A percentile compares a stretch with the other conserved stretches of the same genome.
Conservation (phyloP, 2,329 filamentous ascomycete genomes). For the Pseudogymnoascus sp. region DNA sequence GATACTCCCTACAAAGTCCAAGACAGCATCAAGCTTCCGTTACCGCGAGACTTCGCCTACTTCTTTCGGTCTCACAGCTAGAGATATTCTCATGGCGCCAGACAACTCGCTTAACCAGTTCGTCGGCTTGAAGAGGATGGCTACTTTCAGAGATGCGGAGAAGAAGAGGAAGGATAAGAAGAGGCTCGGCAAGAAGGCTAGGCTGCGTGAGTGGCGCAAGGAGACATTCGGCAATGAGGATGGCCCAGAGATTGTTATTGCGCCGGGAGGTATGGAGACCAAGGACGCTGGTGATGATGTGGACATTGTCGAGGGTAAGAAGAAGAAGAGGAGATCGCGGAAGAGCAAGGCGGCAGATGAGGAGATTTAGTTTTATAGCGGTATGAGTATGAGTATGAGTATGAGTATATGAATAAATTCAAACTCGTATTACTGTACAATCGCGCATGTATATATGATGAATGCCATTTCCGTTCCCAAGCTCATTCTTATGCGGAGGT, state of each 20-base stretch:
- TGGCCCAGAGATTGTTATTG: conserved; percentile 29
- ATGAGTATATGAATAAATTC: conserved; percentile 7
- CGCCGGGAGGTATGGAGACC: conserved; percentile 18
- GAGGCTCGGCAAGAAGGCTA: conserved; percentile 83
- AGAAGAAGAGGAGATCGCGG: conserved; percentile 47
- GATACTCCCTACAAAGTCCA: conserved; percentile 47
- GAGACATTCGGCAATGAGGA: conserved; percentile 52
- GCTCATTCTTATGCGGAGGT: conserved; percentile 1
- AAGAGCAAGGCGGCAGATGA: conserved; percentile 24
- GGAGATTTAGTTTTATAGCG: conserved; percentile 8
- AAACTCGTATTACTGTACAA: conserved; percentile 2
- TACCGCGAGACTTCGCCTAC: conserved; percentile 92
- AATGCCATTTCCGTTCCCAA: background rate
- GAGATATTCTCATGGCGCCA: conserved; percentile 83
- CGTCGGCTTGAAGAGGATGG: conserved; percentile 89
- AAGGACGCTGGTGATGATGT: conserved; percentile 20
- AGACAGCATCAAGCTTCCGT: conserved; percentile 57
- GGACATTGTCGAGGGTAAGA: conserved; percentile 34
- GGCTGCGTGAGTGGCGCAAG: conserved; percentile 75
- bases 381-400: background rate
- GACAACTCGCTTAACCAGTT: conserved; percentile 84
- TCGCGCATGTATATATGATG: background rate
- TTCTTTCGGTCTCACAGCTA: conserved; percentile 78
- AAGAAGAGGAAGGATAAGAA: conserved; percentile 89
- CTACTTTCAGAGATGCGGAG: conserved; percentile 76